phyloP scores from a whole-genome alignment of 176 grass and related monocot genomes.

The Zea luxurians region DNA sequence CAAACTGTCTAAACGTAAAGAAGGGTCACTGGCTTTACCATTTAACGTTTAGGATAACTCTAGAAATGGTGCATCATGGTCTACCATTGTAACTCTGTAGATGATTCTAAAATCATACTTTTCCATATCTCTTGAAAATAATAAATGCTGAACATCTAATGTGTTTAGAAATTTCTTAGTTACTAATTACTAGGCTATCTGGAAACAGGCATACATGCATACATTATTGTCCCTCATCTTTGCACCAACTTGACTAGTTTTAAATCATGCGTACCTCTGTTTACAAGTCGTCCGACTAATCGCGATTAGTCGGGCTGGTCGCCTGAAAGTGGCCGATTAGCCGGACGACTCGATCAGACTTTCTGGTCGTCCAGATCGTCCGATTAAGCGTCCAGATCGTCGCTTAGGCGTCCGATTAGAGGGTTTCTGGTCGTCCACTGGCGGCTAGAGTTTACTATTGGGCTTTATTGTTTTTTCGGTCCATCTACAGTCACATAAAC shows the following conservation, averaged over 20 bases:
- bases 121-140: not conserved
- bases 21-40: not conserved
- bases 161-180: not conserved
- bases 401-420: too few species aligned
- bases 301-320: too few species aligned
- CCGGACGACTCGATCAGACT: too few species aligned
- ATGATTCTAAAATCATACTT: not conserved
- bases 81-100: not conserved
- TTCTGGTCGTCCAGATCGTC: too few species aligned
- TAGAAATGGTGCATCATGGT: not conserved
- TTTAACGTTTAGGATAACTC: not conserved
- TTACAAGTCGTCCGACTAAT: too few species aligned
- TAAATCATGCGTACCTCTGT: not conserved
- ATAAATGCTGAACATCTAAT: not conserved
- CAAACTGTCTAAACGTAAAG: not conserved
- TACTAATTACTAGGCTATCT: not conserved
- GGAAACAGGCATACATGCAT: not conserved
- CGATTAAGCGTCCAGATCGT: too few species aligned
- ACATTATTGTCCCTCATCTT: not conserved
- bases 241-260: not conserved
- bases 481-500: too few species aligned
- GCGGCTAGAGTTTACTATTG: too few species aligned
- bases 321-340: too few species aligned
- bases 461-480: too few species aligned
- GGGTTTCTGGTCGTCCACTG: too few species aligned